Evolutionary conservation across 1,284 basidiomycete genomes (phyloP).

Genomic region (Ustilago lituana): DNA sequence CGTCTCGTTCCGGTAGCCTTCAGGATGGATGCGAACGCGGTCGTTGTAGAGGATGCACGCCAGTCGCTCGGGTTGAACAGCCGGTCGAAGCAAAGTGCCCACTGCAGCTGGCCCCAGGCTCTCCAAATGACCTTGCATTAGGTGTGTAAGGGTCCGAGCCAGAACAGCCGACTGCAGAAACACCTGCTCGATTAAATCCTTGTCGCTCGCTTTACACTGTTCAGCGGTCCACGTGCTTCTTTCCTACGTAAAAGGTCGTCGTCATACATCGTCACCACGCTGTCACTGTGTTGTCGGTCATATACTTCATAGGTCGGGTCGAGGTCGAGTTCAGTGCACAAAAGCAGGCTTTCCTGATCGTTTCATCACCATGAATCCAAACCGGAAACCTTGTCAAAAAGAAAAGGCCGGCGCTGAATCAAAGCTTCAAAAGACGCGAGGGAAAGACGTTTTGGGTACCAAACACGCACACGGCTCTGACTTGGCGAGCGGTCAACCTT

Average conservation of each 20-base stretch:
- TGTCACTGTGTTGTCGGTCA: background rate
- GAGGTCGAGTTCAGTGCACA: constrained; percentile 41
- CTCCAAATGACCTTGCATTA: constrained; percentile 50
- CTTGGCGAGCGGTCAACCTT: constrained; percentile 51
- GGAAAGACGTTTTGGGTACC: constrained; percentile 37
- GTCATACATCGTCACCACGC: constrained; percentile 22
- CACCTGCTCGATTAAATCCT: constrained; percentile 13
- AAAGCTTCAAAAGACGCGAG: constrained; percentile 34
- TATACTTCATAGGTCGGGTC: too few species aligned
- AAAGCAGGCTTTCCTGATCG: constrained; percentile 30
- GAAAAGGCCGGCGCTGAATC: constrained; percentile 19
- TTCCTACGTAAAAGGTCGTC: too few species aligned
- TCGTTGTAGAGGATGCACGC: constrained; percentile 15
- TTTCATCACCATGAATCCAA: constrained; percentile 41
- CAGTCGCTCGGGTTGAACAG: constrained; percentile 30
- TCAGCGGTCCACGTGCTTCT: background rate
- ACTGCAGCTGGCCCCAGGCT: constrained; percentile 35
- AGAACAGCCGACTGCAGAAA: constrained; percentile 36
- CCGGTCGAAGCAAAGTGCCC: constrained; percentile 22
- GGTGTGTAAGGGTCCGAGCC: constrained; percentile 38
- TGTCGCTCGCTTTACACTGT: constrained; percentile 14
- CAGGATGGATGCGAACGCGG: constrained; percentile 1
- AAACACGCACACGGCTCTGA: constrained; percentile 53
- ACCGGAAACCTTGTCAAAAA: background rate
- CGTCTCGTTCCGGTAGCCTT: constrained; percentile 5